Evolutionary conservation across 2,329 filamentous ascomycete species (phyloP), one percentile per base, ranked within the genome.

Genomic region (Metarhizium anisopliae): DNA sequence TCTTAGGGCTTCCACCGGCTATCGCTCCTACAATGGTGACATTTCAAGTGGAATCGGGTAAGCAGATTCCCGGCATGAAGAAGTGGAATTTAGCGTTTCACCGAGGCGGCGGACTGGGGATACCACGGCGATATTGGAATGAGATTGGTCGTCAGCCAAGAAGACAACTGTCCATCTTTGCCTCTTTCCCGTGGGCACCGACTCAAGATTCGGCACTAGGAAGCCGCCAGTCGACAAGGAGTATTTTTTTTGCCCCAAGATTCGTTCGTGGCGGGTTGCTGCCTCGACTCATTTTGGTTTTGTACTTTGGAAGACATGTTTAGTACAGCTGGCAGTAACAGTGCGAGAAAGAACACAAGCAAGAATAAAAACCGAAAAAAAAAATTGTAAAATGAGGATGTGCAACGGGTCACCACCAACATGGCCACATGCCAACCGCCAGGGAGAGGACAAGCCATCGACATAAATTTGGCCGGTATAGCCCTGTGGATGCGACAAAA

Each of bases 21-120:
- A 42, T 55, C 52, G 55, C 55, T 29, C 29, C 35, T 55, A 36
- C 49, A 55, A 30, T 16, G 43, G 52, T 54, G 50, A 50, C 49
- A 54, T 56, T 36, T 47, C 4, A 45, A 47, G 53, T 55, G 53
- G 53, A 35, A 47, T 51, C 49, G 36, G 47, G 38, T 43, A 47
- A 47, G 54, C 49, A 55, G 54, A 52, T 47, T 29, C 54, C 54
- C 32, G 54, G 49, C 32, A 42, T 16, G 14, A 20, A 52, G 25
- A 30, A 38, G 47, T 36, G 40, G 49, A 52, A 55, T 25, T 25
- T 25, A 25, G 51, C 36, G 45, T 49, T 49, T 49, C 45, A 49
- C 25, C 18, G 45, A 49, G 6, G 45, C 20, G 13, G 45, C 11
- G 38, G 45, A 49, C 45, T 49, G 45, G 45, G 45, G 45, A 49